Base-by-base conservation (phyloP, 768 basidiomycete genomes). In the Porphyrellus cyaneotinctus region DNA sequence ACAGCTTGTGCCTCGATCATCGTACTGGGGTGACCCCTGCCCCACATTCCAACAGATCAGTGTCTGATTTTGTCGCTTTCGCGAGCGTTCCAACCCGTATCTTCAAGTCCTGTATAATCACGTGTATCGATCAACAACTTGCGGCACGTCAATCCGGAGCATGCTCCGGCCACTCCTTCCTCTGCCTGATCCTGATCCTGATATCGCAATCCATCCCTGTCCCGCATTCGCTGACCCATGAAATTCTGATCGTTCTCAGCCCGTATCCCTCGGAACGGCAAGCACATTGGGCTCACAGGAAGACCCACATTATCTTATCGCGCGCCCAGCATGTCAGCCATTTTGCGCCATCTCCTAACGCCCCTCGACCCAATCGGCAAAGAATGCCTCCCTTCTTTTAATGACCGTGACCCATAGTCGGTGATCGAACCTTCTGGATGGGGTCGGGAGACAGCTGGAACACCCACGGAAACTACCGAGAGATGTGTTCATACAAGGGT, bases 301-400 rank as follows among this genome's bases (percentile, higher is more conserved):
- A 33, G 14, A 10, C 20, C 52, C 36, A 41, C 35, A 47, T 54
- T 42, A 64, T 65, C 59, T 64, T 64, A 64, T 66, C 49, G 42
- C 42, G 42, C 42, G 1, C 41, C 60, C 14, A 54, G 11, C 42
- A 24, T 49, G 24, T 8, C 13, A n/a, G 32, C 26, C 26, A 28
- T 28, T 9, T 33, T 22, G 12, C 22, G 12, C 37, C 42, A 49
- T 59, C 52, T 51, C 11, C 48, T 32, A 42, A 31, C 28, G n/a
- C 15, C 43, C n/a, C 3, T 28, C 22, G n/a, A 13, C 47, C 50
- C 41, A 51, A 49, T 57, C 52, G 37, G 31, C 39, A 32, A 20
- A 44, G 37, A 8, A 42, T 35, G 9, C 30, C 33, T 22, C 22
- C 42, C 36, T 41, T 46, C 36, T 44, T 56, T 56, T 65, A 48